Percentiles rank a stretch among this genome's conserved stretches.
These are phyloP conservation scores for Verticillium dahliae DNA, from an alignment of 2,329 filamentous ascomycete species.

Conservation along the genomic window DNA sequence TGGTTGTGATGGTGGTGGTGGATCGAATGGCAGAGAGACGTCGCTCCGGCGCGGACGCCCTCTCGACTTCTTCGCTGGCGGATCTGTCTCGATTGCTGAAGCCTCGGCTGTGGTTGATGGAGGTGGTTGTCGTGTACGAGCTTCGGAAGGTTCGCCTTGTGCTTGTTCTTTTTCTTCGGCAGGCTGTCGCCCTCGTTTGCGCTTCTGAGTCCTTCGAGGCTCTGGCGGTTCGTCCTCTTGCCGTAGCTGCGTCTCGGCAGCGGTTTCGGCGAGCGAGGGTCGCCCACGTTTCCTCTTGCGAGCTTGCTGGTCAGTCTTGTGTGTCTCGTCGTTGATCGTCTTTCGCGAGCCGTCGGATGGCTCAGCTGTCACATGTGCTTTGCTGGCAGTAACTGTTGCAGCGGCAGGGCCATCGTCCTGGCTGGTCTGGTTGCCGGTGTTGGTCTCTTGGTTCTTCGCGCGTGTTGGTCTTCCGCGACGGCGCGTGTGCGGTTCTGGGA, in stretches of 20 bases:
- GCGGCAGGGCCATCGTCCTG: neutral
- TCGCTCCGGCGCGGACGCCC: constrained; percentile 1
- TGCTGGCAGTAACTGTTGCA: neutral
- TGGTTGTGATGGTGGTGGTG: neutral
- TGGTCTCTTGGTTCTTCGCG: neutral
- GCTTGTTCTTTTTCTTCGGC: constrained; percentile 9
- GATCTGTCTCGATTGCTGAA: constrained; percentile 8
- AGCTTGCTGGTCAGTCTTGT: neutral
- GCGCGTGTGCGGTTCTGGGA: neutral
- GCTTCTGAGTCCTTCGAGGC: constrained; percentile 3
- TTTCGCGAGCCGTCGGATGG: neutral
- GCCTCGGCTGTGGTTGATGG: neutral
- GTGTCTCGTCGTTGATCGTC: neutral
- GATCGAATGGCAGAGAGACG: neutral
- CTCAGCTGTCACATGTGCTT: neutral
- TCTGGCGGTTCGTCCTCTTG: constrained; percentile 10
- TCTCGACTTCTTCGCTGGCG: constrained; percentile 2
- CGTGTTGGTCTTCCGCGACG: neutral
- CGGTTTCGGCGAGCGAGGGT: constrained; percentile 26
- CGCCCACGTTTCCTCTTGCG: constrained; percentile 37
- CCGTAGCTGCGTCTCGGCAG: constrained; percentile 12
- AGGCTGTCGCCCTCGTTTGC: constrained; percentile 22
- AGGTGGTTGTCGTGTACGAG: neutral
- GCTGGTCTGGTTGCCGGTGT: neutral
- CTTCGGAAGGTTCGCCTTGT: neutral